These are phyloP conservation scores for Tetrahymena thermophila DNA, from an alignment of 73 alveolate species.

Conservation along the genomic window DNA sequence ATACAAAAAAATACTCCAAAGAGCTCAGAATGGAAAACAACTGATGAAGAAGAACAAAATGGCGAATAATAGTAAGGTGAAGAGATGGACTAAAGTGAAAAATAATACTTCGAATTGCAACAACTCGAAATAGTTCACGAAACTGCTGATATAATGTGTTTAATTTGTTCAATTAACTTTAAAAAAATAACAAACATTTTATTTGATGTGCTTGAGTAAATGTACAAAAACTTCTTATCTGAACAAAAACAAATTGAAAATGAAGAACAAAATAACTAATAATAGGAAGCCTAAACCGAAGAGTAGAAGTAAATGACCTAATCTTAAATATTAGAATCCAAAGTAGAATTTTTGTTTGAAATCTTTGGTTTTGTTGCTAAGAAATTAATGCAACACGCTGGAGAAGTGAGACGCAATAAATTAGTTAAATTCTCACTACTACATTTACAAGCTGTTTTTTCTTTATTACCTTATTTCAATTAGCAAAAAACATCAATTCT, in stretches of 20 bases:
- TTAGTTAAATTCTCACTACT: neutral
- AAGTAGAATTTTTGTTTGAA: neutral
- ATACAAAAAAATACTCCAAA: neutral
- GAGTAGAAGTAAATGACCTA: neutral
- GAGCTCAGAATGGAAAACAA: neutral
- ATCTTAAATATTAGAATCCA: neutral
- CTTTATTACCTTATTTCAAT: neutral
- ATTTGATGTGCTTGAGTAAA: neutral
- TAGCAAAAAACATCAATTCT: neutral
- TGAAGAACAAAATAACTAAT: neutral
- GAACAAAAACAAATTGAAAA: neutral
- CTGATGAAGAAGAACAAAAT: neutral
- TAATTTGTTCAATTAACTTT: neutral
- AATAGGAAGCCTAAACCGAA: neutral
- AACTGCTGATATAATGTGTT: neutral
- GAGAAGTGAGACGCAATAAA: neutral
- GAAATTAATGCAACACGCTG: neutral
- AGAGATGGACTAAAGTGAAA: neutral
- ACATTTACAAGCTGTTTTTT: neutral
- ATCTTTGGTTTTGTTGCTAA: neutral
- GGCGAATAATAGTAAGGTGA: neutral
- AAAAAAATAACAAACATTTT: neutral
- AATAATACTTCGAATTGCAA: neutral
- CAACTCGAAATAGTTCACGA: neutral
- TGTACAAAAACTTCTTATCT: neutral